These are phyloP conservation scores for Takashimella tepidaria DNA, from an alignment of 1,284 basidiomycete genomes.

Conservation along the genomic window DNA sequence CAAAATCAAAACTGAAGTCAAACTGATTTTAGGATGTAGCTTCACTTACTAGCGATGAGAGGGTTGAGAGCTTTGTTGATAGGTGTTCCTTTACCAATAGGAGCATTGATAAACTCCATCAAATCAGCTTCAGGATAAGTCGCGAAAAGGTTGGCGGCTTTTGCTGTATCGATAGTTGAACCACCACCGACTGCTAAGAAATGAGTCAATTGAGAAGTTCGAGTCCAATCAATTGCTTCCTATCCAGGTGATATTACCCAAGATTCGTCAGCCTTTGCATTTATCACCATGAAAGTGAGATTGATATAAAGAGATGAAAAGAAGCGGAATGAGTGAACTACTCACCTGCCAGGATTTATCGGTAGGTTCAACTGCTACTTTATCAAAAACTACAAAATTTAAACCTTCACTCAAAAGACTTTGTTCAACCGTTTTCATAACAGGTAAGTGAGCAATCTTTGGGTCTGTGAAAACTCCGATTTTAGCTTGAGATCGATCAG, in stretches of 20 bases:
- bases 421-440: conserved; percentile 64
- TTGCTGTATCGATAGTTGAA: conserved; percentile 92
- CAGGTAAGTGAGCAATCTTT: conserved; percentile 71
- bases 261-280: no score
- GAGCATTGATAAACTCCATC: conserved; percentile 95
- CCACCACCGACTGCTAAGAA: conserved; percentile 94
- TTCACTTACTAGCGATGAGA: conserved; percentile 65
- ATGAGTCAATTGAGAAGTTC: conserved; percentile 81
- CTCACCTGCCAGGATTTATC: conserved; percentile 57
- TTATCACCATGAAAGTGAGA: no score
- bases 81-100: conserved; percentile 85
- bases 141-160: conserved; percentile 81
- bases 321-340: no score
- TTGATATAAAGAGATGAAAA: not conserved
- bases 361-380: conserved; percentile 83
- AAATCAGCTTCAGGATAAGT: conserved; percentile 82
- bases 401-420: conserved; percentile 35
- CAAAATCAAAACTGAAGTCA: not conserved
- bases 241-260: conserved; percentile 60
- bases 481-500: conserved; percentile 49
- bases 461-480: conserved; percentile 92
- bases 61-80: conserved; percentile 72
- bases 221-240: conserved; percentile 81
- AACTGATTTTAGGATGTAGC: not conserved
- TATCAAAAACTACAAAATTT: conserved; percentile 76